phyloP scores from a whole-genome alignment of 2,329 filamentous ascomycete species.

The Fusarium newnesense region DNA sequence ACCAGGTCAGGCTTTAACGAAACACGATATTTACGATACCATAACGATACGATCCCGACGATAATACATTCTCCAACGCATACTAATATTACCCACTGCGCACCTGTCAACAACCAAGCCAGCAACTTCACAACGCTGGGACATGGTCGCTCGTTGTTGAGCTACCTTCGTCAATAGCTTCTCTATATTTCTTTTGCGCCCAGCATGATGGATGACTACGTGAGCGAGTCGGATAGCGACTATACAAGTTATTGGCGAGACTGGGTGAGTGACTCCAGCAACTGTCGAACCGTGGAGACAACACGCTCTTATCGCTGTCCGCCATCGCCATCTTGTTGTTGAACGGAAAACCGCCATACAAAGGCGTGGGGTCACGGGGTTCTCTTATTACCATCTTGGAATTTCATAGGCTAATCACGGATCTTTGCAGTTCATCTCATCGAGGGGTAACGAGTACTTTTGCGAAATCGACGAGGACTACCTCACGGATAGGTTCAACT shows the following conservation, averaged over 20 bases:
- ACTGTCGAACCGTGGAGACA: not conserved
- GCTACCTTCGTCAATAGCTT: constrained; percentile 30
- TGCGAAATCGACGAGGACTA: constrained; percentile 99
- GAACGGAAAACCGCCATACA: not conserved
- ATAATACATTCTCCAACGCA: constrained; percentile 3
- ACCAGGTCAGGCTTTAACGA: constrained; percentile 24
- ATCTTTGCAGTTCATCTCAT: constrained; percentile 86
- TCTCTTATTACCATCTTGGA: not conserved
- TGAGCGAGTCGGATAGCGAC: constrained; percentile 97
- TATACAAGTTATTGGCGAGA: constrained; percentile 99
- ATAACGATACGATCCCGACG: constrained; percentile 7
- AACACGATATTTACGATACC: constrained; percentile 20
- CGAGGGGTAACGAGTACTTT: constrained; percentile 97
- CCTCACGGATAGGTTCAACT: constrained; percentile 96
- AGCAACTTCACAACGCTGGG: constrained; percentile 27
- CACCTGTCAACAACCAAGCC: constrained; percentile 10
- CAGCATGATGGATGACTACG: constrained; percentile 90
- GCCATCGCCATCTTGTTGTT: not conserved
- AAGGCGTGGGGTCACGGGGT: constrained; percentile 26
- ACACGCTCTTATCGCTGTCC: constrained; percentile 4
- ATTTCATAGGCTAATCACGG: constrained; percentile 27
- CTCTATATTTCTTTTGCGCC: constrained; percentile 17
- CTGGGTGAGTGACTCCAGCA: constrained; percentile 77
- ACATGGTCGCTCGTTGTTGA: constrained; percentile 46
- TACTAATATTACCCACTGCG: constrained; percentile 14